Base-by-base conservation (phyloP, 139 green algal species). In the Pleodorina starrii region DNA sequence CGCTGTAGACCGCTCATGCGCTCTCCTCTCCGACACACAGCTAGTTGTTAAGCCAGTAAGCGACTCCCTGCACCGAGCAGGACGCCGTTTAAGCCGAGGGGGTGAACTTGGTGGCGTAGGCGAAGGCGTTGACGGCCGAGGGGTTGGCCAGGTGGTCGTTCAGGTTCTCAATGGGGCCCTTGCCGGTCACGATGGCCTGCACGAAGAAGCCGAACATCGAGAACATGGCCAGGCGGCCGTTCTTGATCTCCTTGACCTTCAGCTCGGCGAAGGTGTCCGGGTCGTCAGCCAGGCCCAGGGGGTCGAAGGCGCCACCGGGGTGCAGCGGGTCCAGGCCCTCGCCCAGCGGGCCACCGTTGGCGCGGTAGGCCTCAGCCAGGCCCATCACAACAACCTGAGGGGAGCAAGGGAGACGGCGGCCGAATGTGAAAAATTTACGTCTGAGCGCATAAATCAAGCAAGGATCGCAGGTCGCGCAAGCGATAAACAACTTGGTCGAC, bases 231-330 rank as follows among this genome's bases (percentile, higher is more conserved):
- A 99, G 94, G 51, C 97, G 95, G 82, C 97, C 96, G 74, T 71
- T 90, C 93, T 97, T 96, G 54, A 94, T 94, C 94, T 99, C 96
- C 95, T 98, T 98, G 54, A 96, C 94, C 95, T 97, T 96, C 76
- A 97, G 93, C 93, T 96, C 93, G 83, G 93, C 93, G 89, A 96
- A 93, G 86, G 93, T 95, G 86, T 97, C 94, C 60, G 96, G 95
- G 91, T 97, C 97, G 92, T 99, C 97, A 93, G 97, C 97, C 87
- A 98, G 92, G 90, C 97, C 97, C 78, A 99, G 92, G 89, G 97
- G 97, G 96, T 99, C 97, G 83, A 99, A 99, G 72, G 94, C 32
- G 94, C 95, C 54, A 94, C 89, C 89, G 66, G 89, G 89, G 89
- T 92, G 85, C 76, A 90, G 84, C 75, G 84, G 46, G 81, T 91